Conservation (phyloP, 495 filamentous ascomycete genomes). For the Talaromyces wortmannii region DNA sequence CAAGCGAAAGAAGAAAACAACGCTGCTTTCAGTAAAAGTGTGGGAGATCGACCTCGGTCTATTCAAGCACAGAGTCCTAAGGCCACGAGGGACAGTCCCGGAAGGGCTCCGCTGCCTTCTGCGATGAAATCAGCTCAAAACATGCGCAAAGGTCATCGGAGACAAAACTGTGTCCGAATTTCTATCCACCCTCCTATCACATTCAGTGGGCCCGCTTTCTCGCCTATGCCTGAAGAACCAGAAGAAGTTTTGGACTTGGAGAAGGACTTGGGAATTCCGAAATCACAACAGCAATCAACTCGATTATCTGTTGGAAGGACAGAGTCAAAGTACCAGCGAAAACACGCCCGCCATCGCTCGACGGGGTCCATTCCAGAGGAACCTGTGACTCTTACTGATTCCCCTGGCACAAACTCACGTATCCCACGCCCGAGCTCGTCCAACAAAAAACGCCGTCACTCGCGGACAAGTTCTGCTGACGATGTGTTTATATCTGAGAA, state of each 20-base stretch:
- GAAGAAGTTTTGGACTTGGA: constrained; percentile 29
- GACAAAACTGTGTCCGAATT: constrained; percentile 43
- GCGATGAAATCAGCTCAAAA: constrained; percentile 31
- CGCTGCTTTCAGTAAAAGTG: background rate
- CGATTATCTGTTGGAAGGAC: background rate
- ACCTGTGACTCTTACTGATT: constrained; percentile 11
- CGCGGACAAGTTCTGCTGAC: constrained; percentile 7
- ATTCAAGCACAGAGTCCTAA: background rate
- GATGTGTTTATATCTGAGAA: constrained; percentile 5
- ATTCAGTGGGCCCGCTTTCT: constrained; percentile 26
- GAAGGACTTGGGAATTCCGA: background rate
- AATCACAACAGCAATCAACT: background rate
- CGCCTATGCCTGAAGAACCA: constrained; percentile 30
- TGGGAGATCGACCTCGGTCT: constrained; percentile 1
- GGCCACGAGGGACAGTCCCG: background rate
- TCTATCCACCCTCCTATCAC: constrained; percentile 37
- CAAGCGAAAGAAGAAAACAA: constrained; percentile 10
- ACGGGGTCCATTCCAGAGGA: constrained; percentile 3
- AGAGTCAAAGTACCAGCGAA: background rate
- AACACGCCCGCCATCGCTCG: constrained; percentile 4
- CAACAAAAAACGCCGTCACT: constrained; percentile 20
- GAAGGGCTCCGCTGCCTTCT: constrained; percentile 21
- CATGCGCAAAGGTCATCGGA: constrained; percentile 34
- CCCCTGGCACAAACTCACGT: constrained; percentile 3
- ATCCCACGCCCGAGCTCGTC: constrained; percentile 10